Base-by-base conservation (phyloP, 257 asterid species). In the Forsythia suspensa region DNA sequence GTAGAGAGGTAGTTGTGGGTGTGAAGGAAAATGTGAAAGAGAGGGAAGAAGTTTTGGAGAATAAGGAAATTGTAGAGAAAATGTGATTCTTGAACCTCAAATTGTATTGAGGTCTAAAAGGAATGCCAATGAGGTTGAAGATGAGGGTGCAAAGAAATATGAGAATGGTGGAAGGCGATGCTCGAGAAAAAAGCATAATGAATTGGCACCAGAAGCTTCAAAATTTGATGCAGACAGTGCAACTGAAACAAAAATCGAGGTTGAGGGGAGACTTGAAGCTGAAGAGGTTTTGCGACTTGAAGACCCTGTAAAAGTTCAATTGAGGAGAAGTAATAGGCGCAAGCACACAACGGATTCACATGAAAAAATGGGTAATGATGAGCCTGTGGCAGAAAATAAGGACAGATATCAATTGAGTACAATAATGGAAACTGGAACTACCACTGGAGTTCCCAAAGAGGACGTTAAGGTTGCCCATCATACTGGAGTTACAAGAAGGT, bases 61-160 rank as follows among this genome's bases (percentile, higher is more conserved):
- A 75, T 34, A 69, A 29, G 44, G 67, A 79, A 66, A 71, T 2
- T 63, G 81, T 65, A 77, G 83, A 48, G 73, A 87, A 61, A 70
- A 71, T 71, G 74, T 29, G 39, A 70, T 4, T 46, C 75, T 69
- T 65, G 80, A 77, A 74, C 78, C 76, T n/a, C 82, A 78, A 71
- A 78, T 76, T 72, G 73, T 61, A 71, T 78, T 73, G 39, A 81
- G 90, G 78, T 84, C 94, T 7, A 86, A 72, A 36, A 80, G 92
- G 85, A 85, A 81, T 46, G 81, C 41, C 10, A 59, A 38, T 42
- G 37, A 42, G 80, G 80, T 57, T 79, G 87, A 61, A 39, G 77
- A 71, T 65, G 79, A 34, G 51, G 79, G 80, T 77, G 44, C 21
- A 24, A 75, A 48, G 59, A 79, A 76, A 78, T 66, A 46, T 46